phyloP scores from a whole-genome alignment of 129 eudicot species.

The Arctium lappa region DNA sequence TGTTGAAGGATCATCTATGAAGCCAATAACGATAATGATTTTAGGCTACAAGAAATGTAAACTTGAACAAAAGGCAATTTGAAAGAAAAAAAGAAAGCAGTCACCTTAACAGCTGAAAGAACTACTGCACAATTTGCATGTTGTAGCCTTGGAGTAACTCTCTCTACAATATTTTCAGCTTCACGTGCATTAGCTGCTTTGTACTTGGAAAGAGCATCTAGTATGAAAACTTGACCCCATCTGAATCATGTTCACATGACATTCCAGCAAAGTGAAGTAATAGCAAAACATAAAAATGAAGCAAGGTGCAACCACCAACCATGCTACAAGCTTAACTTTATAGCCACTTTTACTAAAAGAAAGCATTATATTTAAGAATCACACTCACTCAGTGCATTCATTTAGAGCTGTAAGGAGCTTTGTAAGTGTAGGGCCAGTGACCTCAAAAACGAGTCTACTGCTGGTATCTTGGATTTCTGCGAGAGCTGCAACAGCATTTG shows the following conservation, averaged over 20 bases:
- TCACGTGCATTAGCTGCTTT: constrained; percentile 86
- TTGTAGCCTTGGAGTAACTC: constrained; percentile 75
- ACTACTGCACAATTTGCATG: constrained; percentile 92
- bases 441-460: constrained; percentile 53
- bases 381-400: constrained; percentile 83
- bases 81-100: neutral
- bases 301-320: neutral
- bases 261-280: neutral
- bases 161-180: constrained; percentile 79
- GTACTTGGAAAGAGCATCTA: constrained; percentile 80
- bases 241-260: constrained; percentile 26
- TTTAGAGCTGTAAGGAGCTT: constrained; percentile 85
- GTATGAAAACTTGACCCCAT: constrained; percentile 90
- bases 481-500: constrained; percentile 85
- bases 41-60: neutral
- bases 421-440: constrained; percentile 64
- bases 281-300: neutral
- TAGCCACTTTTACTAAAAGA: neutral
- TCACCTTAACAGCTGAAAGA: constrained; percentile 79
- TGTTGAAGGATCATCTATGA: constrained; percentile 73
- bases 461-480: constrained; percentile 81
- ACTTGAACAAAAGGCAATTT: neutral
- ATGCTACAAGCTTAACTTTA: neutral
- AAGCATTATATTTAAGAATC: neutral
- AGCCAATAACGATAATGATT: neutral